Evolutionary conservation across 1,139 yeast species (phyloP).

Genomic region (Suhomyces maxii): DNA sequence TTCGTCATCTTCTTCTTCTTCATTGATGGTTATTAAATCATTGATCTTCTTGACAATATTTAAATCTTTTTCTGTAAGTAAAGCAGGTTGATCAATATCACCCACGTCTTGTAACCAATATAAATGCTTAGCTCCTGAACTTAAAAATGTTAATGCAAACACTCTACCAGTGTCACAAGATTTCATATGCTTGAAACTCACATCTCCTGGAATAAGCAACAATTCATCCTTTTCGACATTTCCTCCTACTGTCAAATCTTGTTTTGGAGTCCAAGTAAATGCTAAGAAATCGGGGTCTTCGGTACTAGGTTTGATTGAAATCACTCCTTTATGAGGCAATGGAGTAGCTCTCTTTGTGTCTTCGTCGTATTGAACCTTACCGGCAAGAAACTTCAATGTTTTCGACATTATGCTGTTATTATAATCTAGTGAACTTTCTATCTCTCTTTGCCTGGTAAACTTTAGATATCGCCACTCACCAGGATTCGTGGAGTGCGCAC

Average conservation of each 20-base stretch:
- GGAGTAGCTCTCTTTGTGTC: conserved; percentile 74
- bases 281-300: conserved; percentile 54
- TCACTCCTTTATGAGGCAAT: conserved; percentile 70
- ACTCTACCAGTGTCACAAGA: conserved; percentile 85
- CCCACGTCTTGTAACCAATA: conserved; percentile 91
- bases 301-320: conserved; percentile 58
- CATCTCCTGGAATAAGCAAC: conserved; percentile 90
- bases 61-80: conserved; percentile 64
- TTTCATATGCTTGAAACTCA: conserved; percentile 71
- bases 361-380: conserved; percentile 74
- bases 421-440: too few relatives aligned
- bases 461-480: conserved; percentile 10
- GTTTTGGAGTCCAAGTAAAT: conserved; percentile 45
- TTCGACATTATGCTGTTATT: conserved; percentile 11
- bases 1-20: conserved; percentile 48
- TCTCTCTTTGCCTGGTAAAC: not conserved
- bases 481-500: conserved; percentile 4
- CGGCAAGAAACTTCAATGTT: conserved; percentile 72
- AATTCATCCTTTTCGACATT: conserved; percentile 62
- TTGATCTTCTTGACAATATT: conserved; percentile 53
- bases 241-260: conserved; percentile 24
- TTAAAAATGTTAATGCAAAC: conserved; percentile 74
- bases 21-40: conserved; percentile 47
- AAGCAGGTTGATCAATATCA: conserved; percentile 60
- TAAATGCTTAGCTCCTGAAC: conserved; percentile 80